Evolutionary conservation across 2,329 filamentous ascomycete species (phyloP).

Genomic region (Orbilia oligospora): DNA sequence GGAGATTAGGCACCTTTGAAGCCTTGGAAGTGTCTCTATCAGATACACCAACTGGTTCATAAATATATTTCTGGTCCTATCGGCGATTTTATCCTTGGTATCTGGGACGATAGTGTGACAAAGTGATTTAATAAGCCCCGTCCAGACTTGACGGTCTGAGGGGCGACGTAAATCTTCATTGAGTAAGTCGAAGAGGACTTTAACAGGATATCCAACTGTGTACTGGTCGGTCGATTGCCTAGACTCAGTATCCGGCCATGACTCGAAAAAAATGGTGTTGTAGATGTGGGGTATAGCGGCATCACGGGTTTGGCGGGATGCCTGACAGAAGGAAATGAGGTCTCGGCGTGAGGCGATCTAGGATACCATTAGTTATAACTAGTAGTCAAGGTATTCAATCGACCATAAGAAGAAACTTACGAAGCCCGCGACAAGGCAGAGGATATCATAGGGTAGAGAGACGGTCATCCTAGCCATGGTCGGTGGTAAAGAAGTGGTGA

Average conservation of each 20-base stretch:
- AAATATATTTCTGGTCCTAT: conserved; percentile 44
- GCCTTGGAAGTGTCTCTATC: conserved; percentile 43
- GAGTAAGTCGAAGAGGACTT: conserved; percentile 32
- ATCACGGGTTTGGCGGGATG: conserved; percentile 41
- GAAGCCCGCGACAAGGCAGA: conserved; percentile 54
- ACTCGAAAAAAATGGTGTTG: conserved; percentile 51
- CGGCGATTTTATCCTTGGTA: conserved; percentile 20
- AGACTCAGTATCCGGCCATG: conserved; percentile 42
- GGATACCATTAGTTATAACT: background rate
- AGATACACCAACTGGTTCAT: conserved; percentile 57
- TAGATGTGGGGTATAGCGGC: conserved; percentile 47
- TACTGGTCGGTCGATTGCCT: conserved; percentile 33
- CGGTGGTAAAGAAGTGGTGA: background rate
- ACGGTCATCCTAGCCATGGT: conserved; percentile 50
- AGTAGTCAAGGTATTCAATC: background rate
- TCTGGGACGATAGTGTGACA: conserved; percentile 34
- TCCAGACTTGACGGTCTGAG: conserved; percentile 22
- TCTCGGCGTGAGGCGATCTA: conserved; percentile 54
- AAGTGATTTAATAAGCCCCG: conserved; percentile 37
- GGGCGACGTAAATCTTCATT: conserved; percentile 41
- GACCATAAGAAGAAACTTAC: conserved; percentile 22
- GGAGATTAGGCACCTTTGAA: conserved; percentile 30
- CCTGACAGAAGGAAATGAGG: conserved; percentile 54
- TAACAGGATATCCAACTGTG: conserved; percentile 37
- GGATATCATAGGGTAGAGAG: conserved; percentile 53